phyloP scores from a whole-genome alignment of 768 basidiomycete genomes.

The Agrocybe pediades region DNA sequence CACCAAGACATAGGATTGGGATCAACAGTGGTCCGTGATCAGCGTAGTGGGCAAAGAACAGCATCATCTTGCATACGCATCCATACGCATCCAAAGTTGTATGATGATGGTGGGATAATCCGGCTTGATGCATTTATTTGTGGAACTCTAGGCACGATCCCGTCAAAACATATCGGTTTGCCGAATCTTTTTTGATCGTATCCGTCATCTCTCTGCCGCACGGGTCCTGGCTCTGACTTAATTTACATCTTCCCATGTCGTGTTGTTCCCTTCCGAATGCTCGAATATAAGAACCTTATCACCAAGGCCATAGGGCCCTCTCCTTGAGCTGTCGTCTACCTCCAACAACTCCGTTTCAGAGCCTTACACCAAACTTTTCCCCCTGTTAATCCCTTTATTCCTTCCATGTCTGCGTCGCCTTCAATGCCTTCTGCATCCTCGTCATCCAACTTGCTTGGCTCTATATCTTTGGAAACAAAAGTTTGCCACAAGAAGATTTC shows the following conservation, averaged over 20 bases:
- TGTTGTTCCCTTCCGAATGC: constrained; percentile 3
- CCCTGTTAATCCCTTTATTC: not conserved
- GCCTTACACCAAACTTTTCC: too few species aligned
- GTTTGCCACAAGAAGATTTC: constrained; percentile 15
- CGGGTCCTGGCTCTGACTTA: not conserved
- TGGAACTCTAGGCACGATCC: not conserved
- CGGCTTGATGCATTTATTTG: too few species aligned
- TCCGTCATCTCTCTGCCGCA: not conserved
- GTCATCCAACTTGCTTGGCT: constrained; percentile 18
- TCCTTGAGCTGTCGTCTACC: not conserved
- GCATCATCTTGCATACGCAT: too few species aligned
- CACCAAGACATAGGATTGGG: too few species aligned
- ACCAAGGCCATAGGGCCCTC: not conserved
- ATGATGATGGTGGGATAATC: too few species aligned
- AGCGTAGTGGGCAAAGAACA: too few species aligned
- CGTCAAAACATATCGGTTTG: not conserved
- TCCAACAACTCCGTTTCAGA: too few species aligned
- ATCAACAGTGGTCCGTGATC: too few species aligned
- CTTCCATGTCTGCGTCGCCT: constrained; percentile 10
- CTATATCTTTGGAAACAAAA: constrained; percentile 9
- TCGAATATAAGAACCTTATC: not conserved
- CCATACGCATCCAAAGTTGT: too few species aligned
- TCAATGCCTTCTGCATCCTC: constrained; percentile 13
- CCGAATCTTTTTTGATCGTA: constrained; percentile 1
- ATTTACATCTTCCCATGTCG: constrained; percentile 5